Evolutionary conservation across 768 basidiomycete genomes (phyloP).

Genomic region (Galerina marginata): DNA sequence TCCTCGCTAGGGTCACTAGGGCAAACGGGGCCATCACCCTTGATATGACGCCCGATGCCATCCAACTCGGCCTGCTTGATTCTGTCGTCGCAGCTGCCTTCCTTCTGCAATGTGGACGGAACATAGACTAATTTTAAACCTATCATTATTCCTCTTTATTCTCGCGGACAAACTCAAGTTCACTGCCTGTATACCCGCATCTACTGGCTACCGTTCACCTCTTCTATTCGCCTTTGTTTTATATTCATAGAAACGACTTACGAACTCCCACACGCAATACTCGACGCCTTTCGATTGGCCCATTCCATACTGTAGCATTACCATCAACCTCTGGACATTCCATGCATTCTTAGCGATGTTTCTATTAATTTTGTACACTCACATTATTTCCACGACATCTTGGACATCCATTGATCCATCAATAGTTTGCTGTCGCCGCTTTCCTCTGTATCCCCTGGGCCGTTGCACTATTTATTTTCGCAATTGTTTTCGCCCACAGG

Average conservation of each 20-base stretch:
- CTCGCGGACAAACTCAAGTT: not conserved
- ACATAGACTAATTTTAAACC: constrained; percentile 51
- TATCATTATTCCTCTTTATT: constrained; percentile 4
- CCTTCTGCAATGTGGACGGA: constrained; percentile 65
- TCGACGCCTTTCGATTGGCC: not conserved
- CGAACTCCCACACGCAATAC: too few relatives aligned
- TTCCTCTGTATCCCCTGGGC: too few relatives aligned
- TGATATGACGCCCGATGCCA: constrained; percentile 60
- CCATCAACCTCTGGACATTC: not conserved
- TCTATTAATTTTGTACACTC: not conserved
- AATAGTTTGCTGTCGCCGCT: too few relatives aligned
- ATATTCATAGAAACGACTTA: too few relatives aligned
- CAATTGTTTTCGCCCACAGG: too few relatives aligned
- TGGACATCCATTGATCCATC: too few relatives aligned
- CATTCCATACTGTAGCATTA: not conserved
- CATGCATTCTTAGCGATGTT: too few relatives aligned
- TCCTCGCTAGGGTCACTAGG: constrained; percentile 58
- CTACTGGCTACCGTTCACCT: not conserved
- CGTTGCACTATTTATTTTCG: too few relatives aligned
- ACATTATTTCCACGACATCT: not conserved
- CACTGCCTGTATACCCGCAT: not conserved
- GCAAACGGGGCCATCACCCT: constrained; percentile 50
- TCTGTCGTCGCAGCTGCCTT: constrained; percentile 54
- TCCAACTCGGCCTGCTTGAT: constrained; percentile 61
- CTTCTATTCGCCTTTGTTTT: too few relatives aligned